Conservation (phyloP, 192 early-diverging fungal species). For the Gamsiella multidivaricata region DNA sequence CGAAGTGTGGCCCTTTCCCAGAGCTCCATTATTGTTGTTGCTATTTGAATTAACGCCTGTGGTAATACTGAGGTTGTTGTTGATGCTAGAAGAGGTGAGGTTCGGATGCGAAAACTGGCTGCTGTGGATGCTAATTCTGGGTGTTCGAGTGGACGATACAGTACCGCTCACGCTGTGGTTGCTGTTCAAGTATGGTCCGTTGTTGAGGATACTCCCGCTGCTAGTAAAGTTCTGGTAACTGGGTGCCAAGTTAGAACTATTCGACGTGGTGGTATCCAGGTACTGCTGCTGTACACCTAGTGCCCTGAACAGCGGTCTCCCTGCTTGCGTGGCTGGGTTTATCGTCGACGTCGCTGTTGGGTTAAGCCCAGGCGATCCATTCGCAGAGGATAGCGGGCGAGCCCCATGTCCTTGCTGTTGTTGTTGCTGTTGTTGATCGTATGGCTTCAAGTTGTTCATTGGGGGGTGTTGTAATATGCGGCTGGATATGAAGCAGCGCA, state of each 20-base stretch:
- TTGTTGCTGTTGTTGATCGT: slow-evolving; percentile 1
- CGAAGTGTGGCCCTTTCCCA: background rate
- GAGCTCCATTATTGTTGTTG: slow-evolving; percentile 2
- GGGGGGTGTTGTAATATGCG: background rate
- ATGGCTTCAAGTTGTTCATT: background rate
- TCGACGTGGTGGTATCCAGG: background rate
- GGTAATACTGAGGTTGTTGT: background rate
- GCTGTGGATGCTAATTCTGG: slow-evolving; percentile 17
- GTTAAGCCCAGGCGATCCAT: background rate
- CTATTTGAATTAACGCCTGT: background rate
- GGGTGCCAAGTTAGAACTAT: background rate
- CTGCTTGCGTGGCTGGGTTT: background rate
- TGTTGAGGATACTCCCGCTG: slow-evolving; percentile 5
- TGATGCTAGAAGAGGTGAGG: slow-evolving; percentile 1
- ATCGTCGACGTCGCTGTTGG: background rate
- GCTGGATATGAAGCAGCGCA: background rate
- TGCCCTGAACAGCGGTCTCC: slow-evolving; percentile 25
- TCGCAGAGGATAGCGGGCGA: background rate
- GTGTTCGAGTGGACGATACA: background rate
- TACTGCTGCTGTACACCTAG: slow-evolving; percentile 9
- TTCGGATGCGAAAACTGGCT: slow-evolving; percentile 2
- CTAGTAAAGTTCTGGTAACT: background rate
- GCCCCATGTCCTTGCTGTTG: slow-evolving; percentile 6
- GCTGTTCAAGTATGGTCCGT: slow-evolving; percentile 6
- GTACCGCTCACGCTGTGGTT: background rate